Evolutionary conservation across 139 green algal genomes (phyloP), one percentile per base, ranked within the genome.

Genomic region (Eudorina sp.): DNA sequence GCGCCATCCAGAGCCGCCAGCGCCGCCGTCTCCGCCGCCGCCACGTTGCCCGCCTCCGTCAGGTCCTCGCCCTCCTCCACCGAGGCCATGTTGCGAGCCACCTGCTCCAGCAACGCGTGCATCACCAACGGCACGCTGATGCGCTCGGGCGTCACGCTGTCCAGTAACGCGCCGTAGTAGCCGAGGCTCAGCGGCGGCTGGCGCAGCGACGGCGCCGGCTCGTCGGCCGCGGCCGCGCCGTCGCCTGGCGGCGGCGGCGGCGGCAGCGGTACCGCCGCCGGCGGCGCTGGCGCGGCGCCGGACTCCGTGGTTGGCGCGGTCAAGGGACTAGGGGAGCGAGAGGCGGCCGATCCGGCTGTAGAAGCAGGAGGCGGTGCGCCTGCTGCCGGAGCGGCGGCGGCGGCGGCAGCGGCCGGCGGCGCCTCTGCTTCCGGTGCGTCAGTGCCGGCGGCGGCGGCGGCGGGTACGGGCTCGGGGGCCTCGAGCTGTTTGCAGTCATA

Each of bases 51-150:
- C 4, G 66, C 73, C 72, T 92, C 89, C 7, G 74, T 73, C 27
- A 92, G 78, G 43, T 85, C 85, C 46, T 89, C 72, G 19, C 40
- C 79, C 18, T 25, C 85, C 38, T 90, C 75, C 36, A 34, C 36
- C 13, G 64, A 79, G 13, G 66, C 82, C 58, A 86, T 72, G 51
- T 90, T 92, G 46, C 85, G 78, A 25, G 85, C 58, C 51, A 92
- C 89, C 90, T 95, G 93, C 89, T 96, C 91, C 55, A 96, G 70
- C 84, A 96, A 38, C 0, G 91, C 89, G 77, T 95, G 89, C 90
- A 96, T 77, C 21, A 96, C 60, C 55, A 95, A 34, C 13, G 92
- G 89, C 66, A 95, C 91, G 55, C 58, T 91, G 29, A 92, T 23
- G 13, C 90, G 89, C 89, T 96, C 92, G 21, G 76, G 64, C 8